Percentiles rank a stretch among this genome's conserved stretches.
Conservation (phyloP, 1,284 basidiomycete species). For the Kalmanozyma brasiliensis region DNA sequence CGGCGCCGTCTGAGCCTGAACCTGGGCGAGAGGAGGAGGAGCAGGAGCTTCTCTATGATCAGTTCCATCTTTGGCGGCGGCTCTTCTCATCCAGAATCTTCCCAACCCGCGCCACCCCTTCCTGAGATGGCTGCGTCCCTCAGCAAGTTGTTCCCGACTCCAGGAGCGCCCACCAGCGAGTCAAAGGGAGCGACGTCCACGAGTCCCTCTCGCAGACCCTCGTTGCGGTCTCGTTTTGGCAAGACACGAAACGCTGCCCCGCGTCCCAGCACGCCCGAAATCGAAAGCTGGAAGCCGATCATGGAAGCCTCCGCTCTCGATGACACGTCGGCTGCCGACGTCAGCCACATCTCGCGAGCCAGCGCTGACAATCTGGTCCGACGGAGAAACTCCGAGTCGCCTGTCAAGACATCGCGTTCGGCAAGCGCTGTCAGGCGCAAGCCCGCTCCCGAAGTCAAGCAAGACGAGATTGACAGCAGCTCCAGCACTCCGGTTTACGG, state of each 20-base stretch:
- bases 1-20: conserved; percentile 16
- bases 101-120: conserved; percentile 13
- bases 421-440: conserved; percentile 30
- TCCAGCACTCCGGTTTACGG: conserved; percentile 34
- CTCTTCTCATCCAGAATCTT: not conserved
- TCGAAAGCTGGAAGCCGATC: conserved; percentile 49
- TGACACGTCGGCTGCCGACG: not conserved
- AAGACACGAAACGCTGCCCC: conserved; percentile 7
- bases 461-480: conserved; percentile 42
- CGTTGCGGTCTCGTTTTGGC: conserved; percentile 19
- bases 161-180: conserved; percentile 1
- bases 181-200: not conserved
- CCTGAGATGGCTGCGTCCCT: conserved; percentile 13
- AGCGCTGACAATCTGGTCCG: conserved; percentile 23
- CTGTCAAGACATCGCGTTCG: conserved; percentile 37
- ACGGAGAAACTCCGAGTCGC: conserved; percentile 11
- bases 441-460: conserved; percentile 35
- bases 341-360: conserved; percentile 2
- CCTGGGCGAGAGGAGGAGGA: conserved; percentile 34
- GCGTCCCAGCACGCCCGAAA: conserved; percentile 45
- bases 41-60: conserved; percentile 41
- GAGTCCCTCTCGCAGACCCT: conserved; percentile 21
- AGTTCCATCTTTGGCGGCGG: conserved; percentile 20
- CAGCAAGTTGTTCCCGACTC: conserved; percentile 3
- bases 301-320: not conserved